phyloP scores from a whole-genome alignment of 164 flowering plant genomes.

The Vitis riparia region DNA sequence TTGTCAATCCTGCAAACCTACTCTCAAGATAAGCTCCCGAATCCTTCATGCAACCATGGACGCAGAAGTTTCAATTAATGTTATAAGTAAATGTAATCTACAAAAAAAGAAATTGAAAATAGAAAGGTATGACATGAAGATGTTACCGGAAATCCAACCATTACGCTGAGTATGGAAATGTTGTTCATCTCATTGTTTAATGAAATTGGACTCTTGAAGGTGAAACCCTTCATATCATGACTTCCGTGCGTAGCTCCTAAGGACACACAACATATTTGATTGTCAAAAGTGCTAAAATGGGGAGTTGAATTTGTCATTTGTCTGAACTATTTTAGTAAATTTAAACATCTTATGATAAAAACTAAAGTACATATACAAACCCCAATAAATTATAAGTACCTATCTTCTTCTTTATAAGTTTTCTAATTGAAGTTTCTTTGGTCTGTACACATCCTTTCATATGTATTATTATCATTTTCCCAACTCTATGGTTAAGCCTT shows the following conservation, averaged over 20 bases:
- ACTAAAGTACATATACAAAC: too few relatives aligned
- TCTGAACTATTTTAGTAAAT: too few relatives aligned
- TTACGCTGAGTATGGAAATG: conserved; percentile 62
- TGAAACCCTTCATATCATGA: conserved; percentile 26
- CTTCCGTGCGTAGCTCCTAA: conserved; percentile 69
- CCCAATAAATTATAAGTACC: too few relatives aligned
- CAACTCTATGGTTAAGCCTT: too few relatives aligned
- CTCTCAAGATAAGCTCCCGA: conserved; percentile 39
- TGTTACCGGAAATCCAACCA: conserved; percentile 77
- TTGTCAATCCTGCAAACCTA: conserved; percentile 20
- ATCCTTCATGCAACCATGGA: conserved; percentile 16
- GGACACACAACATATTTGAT: neutral
- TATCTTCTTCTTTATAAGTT: too few relatives aligned
- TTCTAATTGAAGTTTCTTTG: too few relatives aligned
- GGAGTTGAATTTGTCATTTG: too few relatives aligned
- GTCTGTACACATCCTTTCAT: too few relatives aligned
- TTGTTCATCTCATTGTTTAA: conserved; percentile 51
- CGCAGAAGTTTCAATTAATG: neutral
- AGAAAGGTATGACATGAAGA: neutral
- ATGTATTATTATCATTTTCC: too few relatives aligned
- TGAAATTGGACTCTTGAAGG: conserved; percentile 29
- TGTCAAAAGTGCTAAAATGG: neutral
- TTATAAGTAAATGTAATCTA: neutral
- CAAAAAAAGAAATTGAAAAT: neutral
- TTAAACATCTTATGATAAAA: too few relatives aligned